These are phyloP conservation scores for Zymoseptoria pseudotritici DNA, from an alignment of 2,329 filamentous ascomycete species.

Conservation along the genomic window DNA sequence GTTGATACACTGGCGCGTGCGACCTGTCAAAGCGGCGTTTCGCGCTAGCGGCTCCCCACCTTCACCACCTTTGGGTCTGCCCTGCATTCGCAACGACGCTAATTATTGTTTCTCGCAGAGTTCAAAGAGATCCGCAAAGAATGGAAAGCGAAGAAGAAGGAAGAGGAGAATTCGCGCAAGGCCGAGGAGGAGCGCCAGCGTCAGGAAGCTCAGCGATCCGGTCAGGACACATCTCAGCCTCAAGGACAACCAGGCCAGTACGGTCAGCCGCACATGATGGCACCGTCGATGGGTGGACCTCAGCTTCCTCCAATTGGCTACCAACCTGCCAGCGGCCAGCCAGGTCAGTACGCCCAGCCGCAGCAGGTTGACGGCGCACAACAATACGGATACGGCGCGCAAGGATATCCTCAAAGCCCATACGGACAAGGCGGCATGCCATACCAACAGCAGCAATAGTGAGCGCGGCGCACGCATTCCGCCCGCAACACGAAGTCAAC, in stretches of 20 bases:
- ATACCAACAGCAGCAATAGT: constrained; percentile 32
- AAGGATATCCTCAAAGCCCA: constrained; percentile 45
- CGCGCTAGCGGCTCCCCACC: background rate
- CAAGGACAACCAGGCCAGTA: constrained; percentile 43
- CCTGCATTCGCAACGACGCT: constrained; percentile 12
- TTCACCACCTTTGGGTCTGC: constrained; percentile 13
- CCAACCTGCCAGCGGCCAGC: constrained; percentile 37
- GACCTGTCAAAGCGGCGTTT: background rate
- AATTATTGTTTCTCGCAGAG: constrained; percentile 50
- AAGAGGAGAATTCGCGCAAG: constrained; percentile 85
- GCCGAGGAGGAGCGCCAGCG: constrained; percentile 79
- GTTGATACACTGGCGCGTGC: background rate
- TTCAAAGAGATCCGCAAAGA: constrained; percentile 99
- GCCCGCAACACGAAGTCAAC: background rate
- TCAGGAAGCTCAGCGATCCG: constrained; percentile 52
- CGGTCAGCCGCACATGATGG: constrained; percentile 37
- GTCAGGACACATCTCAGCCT: constrained; percentile 44
- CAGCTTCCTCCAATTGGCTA: constrained; percentile 47
- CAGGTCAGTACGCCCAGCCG: constrained; percentile 41
- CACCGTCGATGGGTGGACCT: constrained; percentile 40
- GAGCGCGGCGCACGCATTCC: background rate
- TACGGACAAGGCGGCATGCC: constrained; percentile 42
- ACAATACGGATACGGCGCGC: constrained; percentile 43
- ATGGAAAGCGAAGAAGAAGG: constrained; percentile 99
- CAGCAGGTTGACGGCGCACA: constrained; percentile 42